Base-by-base conservation (phyloP, 2,329 filamentous ascomycete genomes). In the Cladophialophora bantiana region DNA sequence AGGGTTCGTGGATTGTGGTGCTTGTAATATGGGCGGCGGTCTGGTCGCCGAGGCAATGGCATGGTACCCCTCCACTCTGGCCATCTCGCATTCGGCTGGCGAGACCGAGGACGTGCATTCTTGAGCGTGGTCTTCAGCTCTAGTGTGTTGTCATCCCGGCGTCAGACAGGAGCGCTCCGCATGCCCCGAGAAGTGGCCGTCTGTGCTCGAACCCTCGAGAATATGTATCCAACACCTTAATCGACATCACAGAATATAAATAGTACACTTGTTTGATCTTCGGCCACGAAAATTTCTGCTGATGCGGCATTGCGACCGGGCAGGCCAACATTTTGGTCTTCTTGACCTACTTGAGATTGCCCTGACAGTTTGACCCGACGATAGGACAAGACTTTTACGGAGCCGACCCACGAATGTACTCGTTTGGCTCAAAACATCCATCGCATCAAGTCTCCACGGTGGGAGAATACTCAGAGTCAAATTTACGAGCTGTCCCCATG, bases 1-100 rank as follows among this genome's bases (percentile, higher is more conserved):
- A 66, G 76, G 75, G 2, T 77, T 76, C 45, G 34, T 60, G 15
- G 75, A 76, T 34, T 15, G 68, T n/a, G 67, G 67, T 7, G 56
- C 45, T 32, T 52, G 66, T 34, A 55, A 71, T 10, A 61, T 62
- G 38, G 58, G 36, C n/a, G 40, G 36, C 15, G 50, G 38, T 31
- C 40, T 63, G n/a, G 7, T 52, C 20, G 20, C 50, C 55, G 34
- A 61, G 15, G 69, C 64, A 31, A 69, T 71, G 69, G 59, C 56
- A 31, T 68, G 68, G 68, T 64, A 70, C 31, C 68, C 69, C 12
- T 7, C 34, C 13, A 26, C 40, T n/a, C 13, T 42, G 40, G 3
- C 40, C 40, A 42, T 4, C 40, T 42, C 40, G 13, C 40, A n/a
- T 42, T 18, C 15, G n/a, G 13, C 40, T n/a, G 40, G 40, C 40